Base-by-base conservation (phyloP, 257 asterid genomes). In the Primulina tabacum region DNA sequence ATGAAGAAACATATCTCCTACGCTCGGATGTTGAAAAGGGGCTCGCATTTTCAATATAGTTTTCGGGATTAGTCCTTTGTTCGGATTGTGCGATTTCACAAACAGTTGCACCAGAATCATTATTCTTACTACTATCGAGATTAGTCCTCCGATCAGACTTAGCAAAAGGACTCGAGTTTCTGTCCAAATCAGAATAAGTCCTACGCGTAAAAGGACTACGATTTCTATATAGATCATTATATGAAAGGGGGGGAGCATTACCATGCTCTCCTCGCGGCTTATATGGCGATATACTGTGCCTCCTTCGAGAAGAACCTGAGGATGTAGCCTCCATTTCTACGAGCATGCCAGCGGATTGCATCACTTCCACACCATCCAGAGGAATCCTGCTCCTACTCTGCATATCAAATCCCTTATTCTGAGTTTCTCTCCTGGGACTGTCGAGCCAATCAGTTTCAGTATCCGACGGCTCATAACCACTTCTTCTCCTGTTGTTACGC, bases 391-490 rank as follows among this genome's bases (percentile, higher is more conserved):
- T 66, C 63, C 81, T 81, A 20, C 26, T 69, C 33, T 32, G 77
- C 20, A 7, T 8, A 35, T 34, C 71, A 18, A 60, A 67, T 38
- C 26, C 72, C 62, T 57, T 52, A 4, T 6, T 14, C 28, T 53
- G 73, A 67, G 47, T 16, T 12, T 52, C 60, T 37, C 50, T 69
- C 81, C 74, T 69, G 20, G 85, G 84, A 69, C 87, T 83, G 24
- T 83, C 89, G 7, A 70, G 73, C 82, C 84, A 83, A 47, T 83
- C 89, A 8, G 82, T 77, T 57, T 86, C 92, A 0, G 89, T 81
- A 61, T 86, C 92, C 26, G 92, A 86, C n/a, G 86, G 89, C 76
- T 86, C 92, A 14, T 86, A 86, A 4, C 89, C 89, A 47, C 84
- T 85, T 76, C 80, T 73, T 65, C 84, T 73, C 68, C 67, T 69